These are phyloP conservation scores for Xylaria digitata DNA, from an alignment of 2,329 filamentous ascomycete species.

Conservation along the genomic window DNA sequence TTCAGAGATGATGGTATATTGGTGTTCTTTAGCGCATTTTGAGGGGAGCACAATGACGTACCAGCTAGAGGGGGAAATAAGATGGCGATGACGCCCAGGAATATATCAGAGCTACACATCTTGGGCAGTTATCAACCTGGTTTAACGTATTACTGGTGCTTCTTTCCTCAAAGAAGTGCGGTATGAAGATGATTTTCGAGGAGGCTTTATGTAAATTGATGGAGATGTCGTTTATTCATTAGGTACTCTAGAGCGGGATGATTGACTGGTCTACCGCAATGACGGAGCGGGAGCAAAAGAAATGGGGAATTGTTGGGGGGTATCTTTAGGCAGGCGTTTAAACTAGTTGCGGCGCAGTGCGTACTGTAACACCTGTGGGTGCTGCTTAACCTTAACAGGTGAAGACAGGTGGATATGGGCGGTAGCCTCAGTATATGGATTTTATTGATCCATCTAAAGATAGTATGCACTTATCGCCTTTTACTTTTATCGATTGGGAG, in stretches of 20 bases:
- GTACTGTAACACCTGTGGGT: too few relatives aligned
- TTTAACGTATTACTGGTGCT: background rate
- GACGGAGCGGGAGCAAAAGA: conserved; percentile 21
- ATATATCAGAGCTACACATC: conserved; percentile 72
- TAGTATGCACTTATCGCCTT: conserved; percentile 26
- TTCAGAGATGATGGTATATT: background rate
- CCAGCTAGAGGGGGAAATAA: conserved; percentile 74
- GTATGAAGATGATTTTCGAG: background rate
- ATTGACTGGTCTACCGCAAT: conserved; percentile 15
- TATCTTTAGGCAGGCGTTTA: conserved; percentile 36
- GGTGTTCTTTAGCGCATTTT: background rate
- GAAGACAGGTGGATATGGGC: too few relatives aligned
- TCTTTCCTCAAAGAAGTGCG: background rate
- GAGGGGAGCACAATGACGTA: conserved; percentile 54
- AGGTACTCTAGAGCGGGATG: background rate
- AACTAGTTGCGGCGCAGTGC: conserved; percentile 18
- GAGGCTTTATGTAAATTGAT: background rate
- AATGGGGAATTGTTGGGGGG: background rate
- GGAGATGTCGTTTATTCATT: conserved; percentile 3
- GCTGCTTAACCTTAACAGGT: background rate
- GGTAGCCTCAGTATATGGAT: conserved; percentile 9
- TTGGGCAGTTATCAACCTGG: conserved; percentile 11
- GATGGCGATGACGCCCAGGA: conserved; percentile 72
- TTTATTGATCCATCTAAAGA: background rate
- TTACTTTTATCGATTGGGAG: conserved; percentile 25